Base-by-base conservation (phyloP, 2,329 filamentous ascomycete species). In the Cladosporium sp. region DNA sequence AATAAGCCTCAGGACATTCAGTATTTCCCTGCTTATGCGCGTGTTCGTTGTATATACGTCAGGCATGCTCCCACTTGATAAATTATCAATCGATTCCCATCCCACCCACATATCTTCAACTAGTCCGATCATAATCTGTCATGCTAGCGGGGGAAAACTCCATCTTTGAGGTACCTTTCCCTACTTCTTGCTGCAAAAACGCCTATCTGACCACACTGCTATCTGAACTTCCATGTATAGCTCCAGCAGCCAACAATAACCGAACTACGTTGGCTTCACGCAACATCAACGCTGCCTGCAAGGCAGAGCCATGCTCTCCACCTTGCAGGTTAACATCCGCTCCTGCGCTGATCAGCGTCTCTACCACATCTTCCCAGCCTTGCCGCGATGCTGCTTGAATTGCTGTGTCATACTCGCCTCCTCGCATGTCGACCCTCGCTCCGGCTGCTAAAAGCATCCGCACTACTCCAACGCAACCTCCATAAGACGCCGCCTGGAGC, bases 301-400 rank as follows among this genome's bases (percentile, higher is more conserved):
- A 49, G 4, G 56, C 54, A 19, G 6, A 61, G 49, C 49, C 40
- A 48, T 51, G 62, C 9, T 20, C 4, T 37, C 61, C 55, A 8
- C 51, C 58, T 34, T 57, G 56, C 12, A 35, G 47, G 52, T 66
- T 61, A 15, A 64, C 57, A 55, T 61, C 44, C 9, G 57, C 61
- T n/a, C 60, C 63, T 10, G 22, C 28, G 6, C 55, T 42, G 22
- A 65, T 45, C 35, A 67, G 58, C n/a, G 63, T 22, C 28, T 64
- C 45, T 9, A 69, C 63, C 13, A 65, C 28, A 20, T 63, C 22
- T 28, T 22, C 28, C 20, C 55, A 35, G 32, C 60, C 56, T n/a
- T 39, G 10, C 15, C 39, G 39, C 19, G 39, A 42, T 22, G 39
- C 39, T 42, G 39, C 39, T 42, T 42, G 39, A 13, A 42, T 42